These are phyloP conservation scores for Coniochaeta hoffmannii DNA, from an alignment of 2,329 filamentous ascomycete genomes.

Conservation along the genomic window DNA sequence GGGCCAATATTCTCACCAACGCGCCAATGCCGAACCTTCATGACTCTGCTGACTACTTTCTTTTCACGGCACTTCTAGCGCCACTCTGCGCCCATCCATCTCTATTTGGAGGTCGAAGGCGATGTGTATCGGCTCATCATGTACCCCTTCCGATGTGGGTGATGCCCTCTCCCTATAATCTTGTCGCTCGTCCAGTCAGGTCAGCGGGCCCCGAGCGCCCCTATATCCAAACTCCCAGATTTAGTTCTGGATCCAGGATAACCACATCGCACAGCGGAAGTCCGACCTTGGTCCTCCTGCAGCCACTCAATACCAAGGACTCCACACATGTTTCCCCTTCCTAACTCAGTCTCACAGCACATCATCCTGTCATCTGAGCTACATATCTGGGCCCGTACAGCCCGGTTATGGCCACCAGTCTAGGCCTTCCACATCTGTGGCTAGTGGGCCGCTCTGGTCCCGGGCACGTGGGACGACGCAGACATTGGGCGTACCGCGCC, in stretches of 20 bases:
- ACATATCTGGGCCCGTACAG: neutral
- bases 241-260: neutral
- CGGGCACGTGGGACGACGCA: neutral
- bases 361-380: neutral
- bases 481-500: neutral
- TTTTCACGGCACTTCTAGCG: neutral
- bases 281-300: slow-evolving; percentile 5
- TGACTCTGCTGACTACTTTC: neutral
- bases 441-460: neutral
- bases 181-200: neutral
- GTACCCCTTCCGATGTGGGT: neutral
- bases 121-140: neutral
- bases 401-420: neutral
- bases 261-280: neutral
- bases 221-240: neutral
- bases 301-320: slow-evolving; percentile 11
- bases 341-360: neutral
- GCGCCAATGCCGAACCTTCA: neutral
- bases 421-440: slow-evolving; percentile 1
- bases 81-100: neutral
- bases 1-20: neutral
- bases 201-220: neutral
- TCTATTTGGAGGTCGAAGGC: neutral
- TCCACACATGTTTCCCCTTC: neutral
- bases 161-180: neutral